Evolutionary conservation across 805 yeast genomes (phyloP), one percentile per base, ranked within the genome.

Genomic region (Wickerhamomyces tratensis): DNA sequence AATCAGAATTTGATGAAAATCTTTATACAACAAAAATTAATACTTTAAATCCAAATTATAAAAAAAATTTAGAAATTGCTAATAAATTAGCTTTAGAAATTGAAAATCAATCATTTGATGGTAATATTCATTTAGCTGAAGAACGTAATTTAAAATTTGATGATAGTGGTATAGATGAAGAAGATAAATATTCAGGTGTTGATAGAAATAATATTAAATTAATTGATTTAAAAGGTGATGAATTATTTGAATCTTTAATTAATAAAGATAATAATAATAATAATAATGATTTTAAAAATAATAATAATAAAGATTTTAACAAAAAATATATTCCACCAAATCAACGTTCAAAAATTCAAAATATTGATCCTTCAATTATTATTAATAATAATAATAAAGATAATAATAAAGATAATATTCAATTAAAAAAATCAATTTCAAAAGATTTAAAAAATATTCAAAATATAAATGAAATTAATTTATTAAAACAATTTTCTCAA

Each of bases 161-260:
- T 58, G 96, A 86, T 56, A 76, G 84, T 46, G 95, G 95, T 14
- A 50, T 86, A 51, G 98, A 93, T 62, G 98, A 93, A 65, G 98
- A 93, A 62, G 96, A 89, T 61, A 85, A 85, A 62, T 93, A 89
- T 58, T 87, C 96, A 5, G 97, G 97, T 40, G 98, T 88, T 38
- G 79, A 74, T 45, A 54, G 58, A 43, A 34, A 43, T n/a, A 20
- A 15, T 25, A n/a, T n/a, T n/a, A n/a, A n/a, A n/a, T n/a, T 29
- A 11, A 29, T 29, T 29, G 42, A 34, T 26, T 27, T 46, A 1
- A 49, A 49, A 33, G 51, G 53, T 20, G 58, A 56, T 42, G 61
- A 57, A 7, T 37, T 56, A 25, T 56, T 56, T 39, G 48, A 49
- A 13, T 53, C 57, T n/a, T 43, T 56, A 44, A 53, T 56, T 36